Evolutionary conservation across 139 green algal species (phyloP).

Genomic region (Tetratostichococcus sp.): DNA sequence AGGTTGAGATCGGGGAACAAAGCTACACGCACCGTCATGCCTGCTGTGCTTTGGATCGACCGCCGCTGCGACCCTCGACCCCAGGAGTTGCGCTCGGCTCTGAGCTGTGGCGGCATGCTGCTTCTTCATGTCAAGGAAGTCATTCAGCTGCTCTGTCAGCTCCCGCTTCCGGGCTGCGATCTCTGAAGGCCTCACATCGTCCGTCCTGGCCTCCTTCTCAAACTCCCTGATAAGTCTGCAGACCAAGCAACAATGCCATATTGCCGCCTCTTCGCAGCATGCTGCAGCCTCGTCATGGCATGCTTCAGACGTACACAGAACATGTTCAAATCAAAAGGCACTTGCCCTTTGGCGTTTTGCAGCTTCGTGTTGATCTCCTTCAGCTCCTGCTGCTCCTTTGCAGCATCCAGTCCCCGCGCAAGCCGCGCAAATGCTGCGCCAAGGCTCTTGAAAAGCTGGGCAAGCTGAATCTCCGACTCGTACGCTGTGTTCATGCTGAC

Average conservation of each 20-base stretch:
- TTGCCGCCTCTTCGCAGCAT: neutral
- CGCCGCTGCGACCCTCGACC: too few species aligned
- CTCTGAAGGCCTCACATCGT: conserved; percentile 60
- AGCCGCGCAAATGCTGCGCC: neutral
- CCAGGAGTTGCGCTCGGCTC: neutral
- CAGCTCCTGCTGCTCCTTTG: conserved; percentile 55
- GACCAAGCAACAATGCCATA: neutral
- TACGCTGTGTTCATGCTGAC: conserved; percentile 7
- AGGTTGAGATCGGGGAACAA: too few species aligned
- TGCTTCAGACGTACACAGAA: too few species aligned
- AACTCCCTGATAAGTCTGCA: conserved; percentile 89
- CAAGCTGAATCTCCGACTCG: conserved; percentile 32
- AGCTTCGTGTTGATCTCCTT: conserved; percentile 70
- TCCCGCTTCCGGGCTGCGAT: conserved; percentile 60
- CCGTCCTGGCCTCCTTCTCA: conserved; percentile 73
- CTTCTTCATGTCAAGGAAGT: conserved; percentile 79
- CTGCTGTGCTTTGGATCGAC: neutral
- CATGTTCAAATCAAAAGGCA: too few species aligned
- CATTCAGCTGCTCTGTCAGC: conserved; percentile 75
- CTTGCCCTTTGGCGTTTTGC: conserved; percentile 74
- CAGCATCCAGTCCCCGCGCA: neutral
- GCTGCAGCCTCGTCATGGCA: too few species aligned
- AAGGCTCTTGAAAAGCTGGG: conserved; percentile 29
- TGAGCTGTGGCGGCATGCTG: conserved; percentile 7
- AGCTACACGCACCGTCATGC: neutral